Conservation (phyloP, 2,329 filamentous ascomycete species). For the Truncatella angustata region DNA sequence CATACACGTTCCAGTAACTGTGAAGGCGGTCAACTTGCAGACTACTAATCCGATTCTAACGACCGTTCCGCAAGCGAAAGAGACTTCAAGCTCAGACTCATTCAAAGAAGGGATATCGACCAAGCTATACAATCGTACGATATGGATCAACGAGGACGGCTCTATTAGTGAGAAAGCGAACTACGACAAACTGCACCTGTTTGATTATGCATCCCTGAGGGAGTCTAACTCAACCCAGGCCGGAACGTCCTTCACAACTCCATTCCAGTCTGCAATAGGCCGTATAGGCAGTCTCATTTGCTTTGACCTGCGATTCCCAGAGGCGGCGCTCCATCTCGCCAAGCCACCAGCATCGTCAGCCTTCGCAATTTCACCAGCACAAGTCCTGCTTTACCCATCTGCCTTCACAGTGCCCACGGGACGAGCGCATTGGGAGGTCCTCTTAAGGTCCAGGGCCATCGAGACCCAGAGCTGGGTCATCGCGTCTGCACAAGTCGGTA, state of each 20-base stretch:
- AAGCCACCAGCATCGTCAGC: conserved; percentile 28
- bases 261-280: conserved; percentile 72
- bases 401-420: conserved; percentile 90
- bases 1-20: conserved; percentile 70
- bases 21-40: conserved; percentile 22
- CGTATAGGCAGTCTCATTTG: conserved; percentile 80
- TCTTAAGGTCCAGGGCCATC: conserved; percentile 78
- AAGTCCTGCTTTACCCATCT: conserved; percentile 82
- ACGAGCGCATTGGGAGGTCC: conserved; percentile 77
- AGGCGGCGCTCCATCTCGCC: conserved; percentile 67
- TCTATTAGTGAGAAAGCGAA: conserved; percentile 36
- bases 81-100: neutral
- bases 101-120: conserved; percentile 9
- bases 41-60: conserved; percentile 7
- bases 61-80: neutral
- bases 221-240: conserved; percentile 64
- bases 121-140: conserved; percentile 50
- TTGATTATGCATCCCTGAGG: conserved; percentile 62
- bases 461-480: conserved; percentile 87
- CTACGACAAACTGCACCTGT: conserved; percentile 91
- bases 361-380: conserved; percentile 44
- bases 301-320: conserved; percentile 86
- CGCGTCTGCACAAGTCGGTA: conserved; percentile 78
- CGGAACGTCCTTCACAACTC: conserved; percentile 61
- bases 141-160: conserved; percentile 49